Conservation (phyloP, 768 basidiomycete species). For the Vararia minispora region DNA sequence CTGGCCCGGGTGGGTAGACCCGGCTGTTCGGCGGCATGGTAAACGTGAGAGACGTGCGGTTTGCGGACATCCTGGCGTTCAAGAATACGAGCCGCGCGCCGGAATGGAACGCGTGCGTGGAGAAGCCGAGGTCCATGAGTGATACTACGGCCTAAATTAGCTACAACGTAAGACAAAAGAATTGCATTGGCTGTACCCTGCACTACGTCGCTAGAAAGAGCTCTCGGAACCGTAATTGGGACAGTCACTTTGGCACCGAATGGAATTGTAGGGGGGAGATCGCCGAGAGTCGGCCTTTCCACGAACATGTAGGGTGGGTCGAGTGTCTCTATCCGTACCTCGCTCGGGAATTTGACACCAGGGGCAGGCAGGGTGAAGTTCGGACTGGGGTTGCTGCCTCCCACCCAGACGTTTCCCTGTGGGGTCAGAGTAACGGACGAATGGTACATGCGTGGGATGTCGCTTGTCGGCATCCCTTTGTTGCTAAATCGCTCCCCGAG, state of each 20-base stretch:
- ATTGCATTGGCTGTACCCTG: slow-evolving; percentile 17
- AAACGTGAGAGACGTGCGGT: slow-evolving; percentile 21
- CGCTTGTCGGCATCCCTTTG: slow-evolving; percentile 29
- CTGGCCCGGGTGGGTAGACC: slow-evolving; percentile 24
- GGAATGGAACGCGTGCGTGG: slow-evolving; percentile 26
- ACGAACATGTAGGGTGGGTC: slow-evolving; percentile 24
- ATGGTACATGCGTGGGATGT: slow-evolving; percentile 51
- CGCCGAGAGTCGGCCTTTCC: slow-evolving; percentile 16
- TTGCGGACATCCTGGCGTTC: slow-evolving; percentile 18
- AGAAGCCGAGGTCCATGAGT: slow-evolving; percentile 26
- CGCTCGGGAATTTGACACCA: slow-evolving; percentile 16
- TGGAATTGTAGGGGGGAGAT: slow-evolving; percentile 19
- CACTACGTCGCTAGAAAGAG: slow-evolving; percentile 5
- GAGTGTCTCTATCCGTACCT: slow-evolving; percentile 22
- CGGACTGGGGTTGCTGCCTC: slow-evolving; percentile 38
- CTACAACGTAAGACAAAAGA: neutral
- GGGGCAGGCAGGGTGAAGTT: slow-evolving; percentile 17
- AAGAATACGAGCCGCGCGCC: slow-evolving; percentile 24
- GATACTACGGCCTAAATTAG: slow-evolving; percentile 14
- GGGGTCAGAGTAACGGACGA: slow-evolving; percentile 46
- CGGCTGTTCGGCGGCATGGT: slow-evolving; percentile 26
- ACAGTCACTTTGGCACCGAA: slow-evolving; percentile 24
- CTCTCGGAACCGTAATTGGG: slow-evolving; percentile 22
- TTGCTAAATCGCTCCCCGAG: slow-evolving; percentile 36
- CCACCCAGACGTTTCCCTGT: slow-evolving; percentile 35